Percentiles rank a stretch among this genome's conserved stretches.
Evolutionary conservation across 2,329 filamentous ascomycete genomes (phyloP).

Genomic region (Fusarium drepaniforme): DNA sequence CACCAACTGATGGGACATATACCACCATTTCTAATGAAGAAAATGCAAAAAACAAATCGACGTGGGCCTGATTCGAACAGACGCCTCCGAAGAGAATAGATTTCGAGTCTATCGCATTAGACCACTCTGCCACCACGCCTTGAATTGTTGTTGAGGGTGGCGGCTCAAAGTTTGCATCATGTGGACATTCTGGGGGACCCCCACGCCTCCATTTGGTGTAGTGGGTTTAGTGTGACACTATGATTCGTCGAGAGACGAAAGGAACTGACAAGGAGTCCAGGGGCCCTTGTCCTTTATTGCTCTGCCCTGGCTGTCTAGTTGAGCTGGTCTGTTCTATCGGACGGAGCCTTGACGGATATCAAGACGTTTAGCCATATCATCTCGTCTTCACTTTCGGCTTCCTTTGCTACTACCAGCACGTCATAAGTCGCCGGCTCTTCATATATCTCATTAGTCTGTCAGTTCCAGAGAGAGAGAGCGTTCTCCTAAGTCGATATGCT

Average conservation of each 20-base stretch:
- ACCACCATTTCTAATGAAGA: no score
- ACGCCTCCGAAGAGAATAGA: conserved; percentile 6
- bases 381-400: not conserved
- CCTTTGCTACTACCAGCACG: not conserved
- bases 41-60: no score
- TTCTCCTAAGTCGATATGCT: not conserved
- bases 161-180: not conserved
- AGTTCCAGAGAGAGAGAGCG: not conserved
- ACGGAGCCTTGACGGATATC: rapidly evolving
- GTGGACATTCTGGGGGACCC: not conserved
- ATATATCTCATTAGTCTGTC: rapidly evolving
- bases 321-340: rapidly evolving
- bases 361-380: not conserved
- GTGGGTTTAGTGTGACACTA: not conserved
- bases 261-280: rapidly evolving
- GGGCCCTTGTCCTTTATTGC: not conserved
- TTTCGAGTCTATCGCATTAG: not conserved
- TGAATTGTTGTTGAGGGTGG: not conserved
- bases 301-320: not conserved
- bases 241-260: not conserved
- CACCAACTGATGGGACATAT: no score
- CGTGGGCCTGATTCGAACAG: conserved; percentile 1
- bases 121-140: not conserved
- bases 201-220: not conserved
- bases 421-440: rapidly evolving